Evolutionary conservation across 768 basidiomycete species (phyloP), one percentile per base, ranked within the genome.

Genomic region (Gloeostereum incarnatum): DNA sequence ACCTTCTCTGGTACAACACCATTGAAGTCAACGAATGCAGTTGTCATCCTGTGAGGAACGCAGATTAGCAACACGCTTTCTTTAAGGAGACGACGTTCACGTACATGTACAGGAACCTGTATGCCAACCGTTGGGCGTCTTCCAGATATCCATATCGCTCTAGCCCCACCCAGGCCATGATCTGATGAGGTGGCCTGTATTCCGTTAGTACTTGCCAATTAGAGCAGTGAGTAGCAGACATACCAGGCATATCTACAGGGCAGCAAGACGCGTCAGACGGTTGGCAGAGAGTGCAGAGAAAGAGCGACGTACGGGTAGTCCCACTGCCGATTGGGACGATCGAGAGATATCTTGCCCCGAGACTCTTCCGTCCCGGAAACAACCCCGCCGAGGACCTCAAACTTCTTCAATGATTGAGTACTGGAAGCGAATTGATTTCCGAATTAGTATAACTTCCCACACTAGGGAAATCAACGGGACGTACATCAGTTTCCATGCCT

Each of bases 1-100:
- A 82, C 84, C 75, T 98, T 98, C 66, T 98, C 94, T 0, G 94
- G 93, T 1, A 98, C 92, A 24, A 96, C 90, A 3, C 94, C 94
- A 58, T 97, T 98, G 60, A 96, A 97, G 57, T 94, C 90, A 38
- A 96, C 92, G 47, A 90, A 87, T 2, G 89, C 87, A 0, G 83
- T 86, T 7, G 91, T 92, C 85, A 91, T 89, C 83, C 84, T 87
- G 45, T 9, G 36, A 14, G n/a, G 35, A 8, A 24, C 3, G 8
- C 6, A 6, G 41, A 13, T 3, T 4, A 22, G 20, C 35, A 36
- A 18, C 18, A 24, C 21, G n/a, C n/a, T 14, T 34, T 14, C 3
- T 11, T 11, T n/a, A 5, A 18, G 9, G 19, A 18, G 27, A 8
- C 20, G 13, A 5, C n/a, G 16, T 13, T 22, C 18, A 50, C 55